Conservation (phyloP, 129 eudicot species). For the Lactuca sativa region DNA sequence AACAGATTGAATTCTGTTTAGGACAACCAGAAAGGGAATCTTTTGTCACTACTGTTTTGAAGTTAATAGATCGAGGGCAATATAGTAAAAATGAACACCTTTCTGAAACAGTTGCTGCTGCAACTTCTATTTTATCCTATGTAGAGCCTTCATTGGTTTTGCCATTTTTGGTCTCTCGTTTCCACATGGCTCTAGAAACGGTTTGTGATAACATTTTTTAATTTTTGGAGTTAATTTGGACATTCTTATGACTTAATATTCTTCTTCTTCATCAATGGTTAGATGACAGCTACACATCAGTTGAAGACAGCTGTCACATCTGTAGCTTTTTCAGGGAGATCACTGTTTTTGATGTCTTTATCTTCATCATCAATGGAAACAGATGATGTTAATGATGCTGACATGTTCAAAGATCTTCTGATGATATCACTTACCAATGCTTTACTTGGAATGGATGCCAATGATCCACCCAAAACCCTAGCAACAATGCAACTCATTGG, state of each 20-base stretch:
- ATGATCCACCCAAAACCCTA: conserved; percentile 98
- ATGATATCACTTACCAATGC: conserved; percentile 88
- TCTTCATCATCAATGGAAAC: conserved; percentile 45
- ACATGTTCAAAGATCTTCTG: conserved; percentile 68
- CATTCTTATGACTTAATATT: no score
- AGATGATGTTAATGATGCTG: conserved; percentile 40
- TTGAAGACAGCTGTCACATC: conserved; percentile 94
- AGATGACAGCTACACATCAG: conserved; percentile 99
- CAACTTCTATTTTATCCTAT: conserved; percentile 86
- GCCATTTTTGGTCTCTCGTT: conserved; percentile 87
- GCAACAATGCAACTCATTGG: conserved; percentile 98
- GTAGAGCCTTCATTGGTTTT: conserved; percentile 92
- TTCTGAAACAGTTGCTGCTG: conserved; percentile 91
- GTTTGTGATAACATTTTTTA: conserved; percentile 45
- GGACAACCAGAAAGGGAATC: conserved; percentile 72
- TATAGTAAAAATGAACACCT: conserved; percentile 92
- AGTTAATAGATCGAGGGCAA: conserved; percentile 95
- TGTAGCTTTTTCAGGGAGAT: conserved; percentile 84
- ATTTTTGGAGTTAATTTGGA: no score
- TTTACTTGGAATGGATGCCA: conserved; percentile 98
- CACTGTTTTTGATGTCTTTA: conserved; percentile 61
- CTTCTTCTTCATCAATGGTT: conserved; percentile 8
- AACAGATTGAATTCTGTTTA: conserved; percentile 45
- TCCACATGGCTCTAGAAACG: conserved; percentile 97
- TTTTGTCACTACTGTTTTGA: conserved; percentile 70